Evolutionary conservation across 176 grass and related monocot species (phyloP).

Genomic region (Poa annua): DNA sequence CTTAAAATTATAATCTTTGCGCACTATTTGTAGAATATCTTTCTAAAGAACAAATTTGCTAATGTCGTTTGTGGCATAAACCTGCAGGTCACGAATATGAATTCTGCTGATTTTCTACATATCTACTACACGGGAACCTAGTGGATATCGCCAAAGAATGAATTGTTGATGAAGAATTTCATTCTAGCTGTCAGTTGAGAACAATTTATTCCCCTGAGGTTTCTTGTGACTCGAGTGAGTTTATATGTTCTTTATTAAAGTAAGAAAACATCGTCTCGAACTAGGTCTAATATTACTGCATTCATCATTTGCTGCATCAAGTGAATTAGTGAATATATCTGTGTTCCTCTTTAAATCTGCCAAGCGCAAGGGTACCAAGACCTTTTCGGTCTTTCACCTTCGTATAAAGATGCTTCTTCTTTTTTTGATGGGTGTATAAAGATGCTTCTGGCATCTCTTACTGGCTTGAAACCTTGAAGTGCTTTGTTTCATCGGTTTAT

Average conservation of each 20-base stretch:
- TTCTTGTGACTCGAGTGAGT: neutral
- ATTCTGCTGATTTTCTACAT: neutral
- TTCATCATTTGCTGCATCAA: too few relatives aligned
- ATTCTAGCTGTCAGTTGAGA: neutral
- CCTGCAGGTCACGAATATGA: constrained; percentile 1
- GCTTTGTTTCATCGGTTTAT: too few relatives aligned
- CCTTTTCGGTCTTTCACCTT: too few relatives aligned
- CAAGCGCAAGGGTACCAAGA: too few relatives aligned
- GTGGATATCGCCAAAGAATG: neutral
- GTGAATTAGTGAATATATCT: too few relatives aligned
- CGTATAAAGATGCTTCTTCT: too few relatives aligned
- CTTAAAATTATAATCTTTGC: constrained; percentile 16
- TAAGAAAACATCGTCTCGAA: neutral
- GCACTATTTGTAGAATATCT: constrained; percentile 21
- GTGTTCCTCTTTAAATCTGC: too few relatives aligned
- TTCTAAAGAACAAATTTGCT: neutral
- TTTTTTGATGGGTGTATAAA: too few relatives aligned
- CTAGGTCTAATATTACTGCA: neutral
- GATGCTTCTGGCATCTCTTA: too few relatives aligned
- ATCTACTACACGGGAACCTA: neutral
- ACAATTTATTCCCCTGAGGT: neutral
- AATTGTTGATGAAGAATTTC: neutral
- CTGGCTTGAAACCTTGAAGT: too few relatives aligned
- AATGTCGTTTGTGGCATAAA: neutral
- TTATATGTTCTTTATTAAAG: too few relatives aligned